A percentile compares a stretch with the other conserved stretches of the same genome.
These are phyloP conservation scores for Rostrohypoxylon terebratum DNA, from an alignment of 495 filamentous ascomycete genomes.

Conservation along the genomic window DNA sequence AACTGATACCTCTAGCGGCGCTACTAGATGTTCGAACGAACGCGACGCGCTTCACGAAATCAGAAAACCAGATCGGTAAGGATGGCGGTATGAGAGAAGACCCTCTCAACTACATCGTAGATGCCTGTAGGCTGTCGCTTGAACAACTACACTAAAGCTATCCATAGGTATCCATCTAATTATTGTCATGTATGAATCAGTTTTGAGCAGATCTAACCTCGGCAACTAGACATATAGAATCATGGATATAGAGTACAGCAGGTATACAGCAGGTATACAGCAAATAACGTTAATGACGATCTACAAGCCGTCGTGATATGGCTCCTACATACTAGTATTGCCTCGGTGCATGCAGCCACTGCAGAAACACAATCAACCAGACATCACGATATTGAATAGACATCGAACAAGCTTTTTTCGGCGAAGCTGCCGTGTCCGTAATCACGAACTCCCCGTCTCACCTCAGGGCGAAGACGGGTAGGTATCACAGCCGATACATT, in stretches of 20 bases:
- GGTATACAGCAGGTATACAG: too few relatives aligned
- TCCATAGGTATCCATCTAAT: not conserved
- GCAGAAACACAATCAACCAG: not conserved
- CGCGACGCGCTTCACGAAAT: conserved; percentile 13
- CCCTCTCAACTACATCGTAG: not conserved
- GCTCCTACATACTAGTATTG: not conserved
- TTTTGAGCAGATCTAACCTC: not conserved
- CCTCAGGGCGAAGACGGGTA: not conserved
- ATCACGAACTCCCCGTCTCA: not conserved
- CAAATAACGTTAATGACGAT: not conserved
- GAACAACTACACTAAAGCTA: not conserved
- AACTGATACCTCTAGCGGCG: conserved; percentile 25
- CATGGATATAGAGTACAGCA: too few relatives aligned
- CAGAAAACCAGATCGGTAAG: not conserved
- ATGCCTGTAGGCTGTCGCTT: not conserved
- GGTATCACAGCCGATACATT: conserved; percentile 21
- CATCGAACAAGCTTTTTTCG: not conserved
- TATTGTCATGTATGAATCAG: not conserved
- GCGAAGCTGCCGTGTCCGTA: not conserved
- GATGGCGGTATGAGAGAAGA: conserved; percentile 1
- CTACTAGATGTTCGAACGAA: conserved; percentile 24
- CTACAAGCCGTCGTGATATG: not conserved
- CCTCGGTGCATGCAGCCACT: not conserved
- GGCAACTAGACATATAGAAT: not conserved
- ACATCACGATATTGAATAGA: not conserved